Evolutionary conservation across 352 stramenopile species (phyloP), one percentile per base, ranked within the genome.

Genomic region (Phytophthora cactorum): DNA sequence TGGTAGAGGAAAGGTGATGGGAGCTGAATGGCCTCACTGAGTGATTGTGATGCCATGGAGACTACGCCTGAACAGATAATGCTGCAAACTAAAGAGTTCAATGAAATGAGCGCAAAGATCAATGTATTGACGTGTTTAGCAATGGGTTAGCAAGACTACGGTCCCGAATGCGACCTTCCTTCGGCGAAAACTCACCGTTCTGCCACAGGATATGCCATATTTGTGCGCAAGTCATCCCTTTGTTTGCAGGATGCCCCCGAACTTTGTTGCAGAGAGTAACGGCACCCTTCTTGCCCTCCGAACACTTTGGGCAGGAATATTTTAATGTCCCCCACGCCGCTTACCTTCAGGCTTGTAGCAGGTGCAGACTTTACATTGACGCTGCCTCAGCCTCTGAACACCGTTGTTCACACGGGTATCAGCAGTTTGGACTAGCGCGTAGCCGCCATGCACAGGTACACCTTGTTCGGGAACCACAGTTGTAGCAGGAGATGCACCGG

Each of bases 121-220:
- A 34, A 34, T 34, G 31, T 34, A 34, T 34, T 34, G 31, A 34
- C 31, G 31, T 34, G 8, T 7, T 7, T 34, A 34, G 31, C 31
- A 8, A 34, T 7, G 31, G 31, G 8, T 34, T 34, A 7, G 31
- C 31, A 34, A 34, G 31, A 34, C 31, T 8, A 7, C 31, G 31
- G 31, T 34, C 31, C 8, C 31, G 31, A 34, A 34, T 34, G 31
- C 8, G 31, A 34, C 8, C 31, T 7, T 34, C 31, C 31, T 34
- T 34, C 31, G 31, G 31, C 8, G 31, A 34, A 34, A 34, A 34
- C 31, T 4, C 31, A 34, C 39, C 68, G 11, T 76, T 63, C 17
- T 76, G 57, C 63, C 63, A 68, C 10, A 50, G 45, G 1, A 65
- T 55, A 15, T 69, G 63, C 59, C 63, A 73, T 9, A 77, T 54